These are phyloP conservation scores for Pseudoscleropodium purum DNA, from an alignment of 225 moss, liverwort and hornwort genomes.

Conservation along the genomic window DNA sequence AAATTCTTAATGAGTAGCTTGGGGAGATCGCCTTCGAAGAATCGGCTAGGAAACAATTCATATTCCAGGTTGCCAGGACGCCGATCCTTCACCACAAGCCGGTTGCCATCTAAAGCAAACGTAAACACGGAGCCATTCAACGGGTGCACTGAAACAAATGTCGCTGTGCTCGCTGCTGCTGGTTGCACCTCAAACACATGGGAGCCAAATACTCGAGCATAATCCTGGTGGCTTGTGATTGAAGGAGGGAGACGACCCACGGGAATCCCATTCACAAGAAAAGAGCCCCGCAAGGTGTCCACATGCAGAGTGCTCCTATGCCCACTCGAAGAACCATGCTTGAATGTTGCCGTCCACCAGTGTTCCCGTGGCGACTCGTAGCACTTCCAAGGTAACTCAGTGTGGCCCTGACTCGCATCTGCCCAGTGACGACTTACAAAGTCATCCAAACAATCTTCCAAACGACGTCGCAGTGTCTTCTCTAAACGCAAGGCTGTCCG, in stretches of 20 bases:
- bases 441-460: not conserved
- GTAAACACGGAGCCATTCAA: not conserved
- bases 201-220: not conserved
- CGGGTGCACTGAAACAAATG: not conserved
- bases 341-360: conserved; percentile 5
- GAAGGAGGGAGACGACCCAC: conserved; percentile 5
- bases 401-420: conserved; percentile 1
- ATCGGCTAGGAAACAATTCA: conserved; percentile 2
- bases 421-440: conserved; percentile 4
- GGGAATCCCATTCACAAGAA: not conserved
- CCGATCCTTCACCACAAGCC: conserved; percentile 9
- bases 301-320: not conserved
- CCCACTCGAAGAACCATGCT: not conserved
- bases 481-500: not conserved
- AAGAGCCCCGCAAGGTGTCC: not conserved
- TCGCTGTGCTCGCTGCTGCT: not conserved
- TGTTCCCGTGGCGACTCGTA: not conserved
- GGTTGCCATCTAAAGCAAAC: not conserved
- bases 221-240: not conserved
- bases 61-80: not conserved
- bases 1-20: not conserved
- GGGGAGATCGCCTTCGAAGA: not conserved
- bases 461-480: not conserved
- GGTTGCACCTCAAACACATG: conserved; percentile 24
- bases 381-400: not conserved